Evolutionary conservation across 1,139 yeast species (phyloP).

Genomic region (Lodderomyces jiufengensis): DNA sequence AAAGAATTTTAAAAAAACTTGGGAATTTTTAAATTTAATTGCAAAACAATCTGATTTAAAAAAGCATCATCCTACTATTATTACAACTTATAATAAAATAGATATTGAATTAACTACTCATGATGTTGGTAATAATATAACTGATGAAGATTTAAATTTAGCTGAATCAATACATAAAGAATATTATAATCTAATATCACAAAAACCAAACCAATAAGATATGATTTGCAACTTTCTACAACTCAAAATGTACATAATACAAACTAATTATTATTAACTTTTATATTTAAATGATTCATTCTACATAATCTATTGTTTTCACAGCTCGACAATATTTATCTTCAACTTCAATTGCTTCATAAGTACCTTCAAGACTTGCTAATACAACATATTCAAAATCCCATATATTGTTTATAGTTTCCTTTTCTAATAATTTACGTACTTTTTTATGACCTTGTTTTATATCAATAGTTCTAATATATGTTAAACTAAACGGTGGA

Average conservation of each 20-base stretch:
- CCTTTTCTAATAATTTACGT: slow-evolving; percentile 62
- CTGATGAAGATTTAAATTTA: slow-evolving; percentile 56
- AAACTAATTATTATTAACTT: too few species aligned
- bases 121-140: slow-evolving; percentile 53
- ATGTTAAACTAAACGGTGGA: slow-evolving; percentile 67
- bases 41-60: slow-evolving; percentile 56
- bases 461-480: slow-evolving; percentile 45
- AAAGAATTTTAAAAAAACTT: slow-evolving; percentile 53
- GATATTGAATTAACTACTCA: slow-evolving; percentile 62
- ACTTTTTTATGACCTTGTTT: slow-evolving; percentile 19
- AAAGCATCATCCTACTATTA: slow-evolving; percentile 74
- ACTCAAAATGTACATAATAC: too few species aligned
- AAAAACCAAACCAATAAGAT: too few species aligned
- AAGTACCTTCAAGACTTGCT: slow-evolving; percentile 88
- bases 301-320: slow-evolving; percentile 18
- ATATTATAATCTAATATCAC: slow-evolving; percentile 7
- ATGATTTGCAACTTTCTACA: too few species aligned
- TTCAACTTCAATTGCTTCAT: slow-evolving; percentile 82
- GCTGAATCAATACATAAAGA: slow-evolving; percentile 33
- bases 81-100: slow-evolving; percentile 61
- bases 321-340: slow-evolving; percentile 75
- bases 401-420: slow-evolving; percentile 67
- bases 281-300: too few species aligned
- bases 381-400: slow-evolving; percentile 64
- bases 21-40: slow-evolving; percentile 62